These are phyloP conservation scores for Capsicum rhomboideum DNA, from an alignment of 257 asterid species.

Conservation along the genomic window DNA sequence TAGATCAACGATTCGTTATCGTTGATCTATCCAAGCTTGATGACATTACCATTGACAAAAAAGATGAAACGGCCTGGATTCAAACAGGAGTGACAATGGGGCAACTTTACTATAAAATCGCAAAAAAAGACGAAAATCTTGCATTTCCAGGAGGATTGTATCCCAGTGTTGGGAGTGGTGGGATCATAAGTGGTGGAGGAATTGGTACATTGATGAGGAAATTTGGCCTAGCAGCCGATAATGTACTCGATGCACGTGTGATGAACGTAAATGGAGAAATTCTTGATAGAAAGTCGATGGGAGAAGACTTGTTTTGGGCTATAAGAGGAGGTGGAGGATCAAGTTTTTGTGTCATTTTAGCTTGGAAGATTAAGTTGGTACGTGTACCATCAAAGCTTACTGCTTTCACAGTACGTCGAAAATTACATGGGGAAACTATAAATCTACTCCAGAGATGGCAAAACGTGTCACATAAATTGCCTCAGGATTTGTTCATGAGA, in stretches of 20 bases:
- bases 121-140: constrained; percentile 1
- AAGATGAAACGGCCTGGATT: constrained; percentile 19
- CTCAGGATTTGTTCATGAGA: constrained; percentile 12
- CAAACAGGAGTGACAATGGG: constrained; percentile 25
- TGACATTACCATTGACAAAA: neutral
- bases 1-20: neutral
- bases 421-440: neutral
- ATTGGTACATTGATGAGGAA: constrained; percentile 27
- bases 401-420: constrained; percentile 8
- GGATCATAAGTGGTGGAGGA: constrained; percentile 31
- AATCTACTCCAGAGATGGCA: constrained; percentile 16
- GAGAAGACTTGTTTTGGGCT: constrained; percentile 25
- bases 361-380: constrained; percentile 23
- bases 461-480: neutral
- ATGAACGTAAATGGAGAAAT: constrained; percentile 6
- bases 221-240: constrained; percentile 16
- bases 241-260: constrained; percentile 17
- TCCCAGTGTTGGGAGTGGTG: constrained; percentile 27
- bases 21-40: constrained; percentile 8
- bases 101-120: constrained; percentile 14
- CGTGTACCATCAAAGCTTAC: constrained; percentile 9
- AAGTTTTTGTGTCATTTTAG: constrained; percentile 11
- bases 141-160: constrained; percentile 24
- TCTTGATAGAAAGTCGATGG: constrained; percentile 13
- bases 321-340: constrained; percentile 27